These are phyloP conservation scores for Viridothelium virens DNA, from an alignment of 495 filamentous ascomycete species.

Conservation along the genomic window DNA sequence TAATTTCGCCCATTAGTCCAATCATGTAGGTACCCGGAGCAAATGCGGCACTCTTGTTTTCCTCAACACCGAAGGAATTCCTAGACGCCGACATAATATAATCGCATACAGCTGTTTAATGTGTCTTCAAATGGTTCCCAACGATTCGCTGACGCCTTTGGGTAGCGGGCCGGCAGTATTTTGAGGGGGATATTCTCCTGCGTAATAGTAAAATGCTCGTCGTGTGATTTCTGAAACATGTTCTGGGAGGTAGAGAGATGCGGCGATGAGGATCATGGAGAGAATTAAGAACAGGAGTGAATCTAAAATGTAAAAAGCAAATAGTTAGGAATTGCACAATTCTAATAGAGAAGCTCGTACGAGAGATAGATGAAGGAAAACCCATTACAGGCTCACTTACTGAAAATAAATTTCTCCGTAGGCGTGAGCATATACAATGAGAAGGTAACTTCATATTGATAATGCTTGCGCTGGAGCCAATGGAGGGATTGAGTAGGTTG, in stretches of 20 bases:
- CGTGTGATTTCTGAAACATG: conserved; percentile 70
- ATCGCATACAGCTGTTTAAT: too few relatives aligned
- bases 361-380: background rate
- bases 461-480: conserved; percentile 69
- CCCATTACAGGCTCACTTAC: conserved; percentile 40
- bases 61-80: too few relatives aligned
- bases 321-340: conserved; percentile 10
- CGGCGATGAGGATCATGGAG: conserved; percentile 75
- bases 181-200: conserved; percentile 47
- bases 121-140: too few relatives aligned
- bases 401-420: conserved; percentile 79
- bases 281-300: conserved; percentile 81
- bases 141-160: too few relatives aligned
- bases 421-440: conserved; percentile 80
- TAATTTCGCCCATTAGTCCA: too few relatives aligned
- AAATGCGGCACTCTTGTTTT: too few relatives aligned
- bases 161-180: too few relatives aligned
- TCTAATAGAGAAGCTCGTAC: background rate
- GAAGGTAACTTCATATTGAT: conserved; percentile 82
- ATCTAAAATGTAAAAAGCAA: conserved; percentile 46
- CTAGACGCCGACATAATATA: too few relatives aligned
- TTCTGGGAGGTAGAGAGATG: conserved; percentile 84
- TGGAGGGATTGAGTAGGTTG: conserved; percentile 42
- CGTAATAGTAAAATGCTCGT: conserved; percentile 90
- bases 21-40: too few relatives aligned